phyloP scores from a whole-genome alignment of 2,329 filamentous ascomycete species.

The Exophiala oligosperma region DNA sequence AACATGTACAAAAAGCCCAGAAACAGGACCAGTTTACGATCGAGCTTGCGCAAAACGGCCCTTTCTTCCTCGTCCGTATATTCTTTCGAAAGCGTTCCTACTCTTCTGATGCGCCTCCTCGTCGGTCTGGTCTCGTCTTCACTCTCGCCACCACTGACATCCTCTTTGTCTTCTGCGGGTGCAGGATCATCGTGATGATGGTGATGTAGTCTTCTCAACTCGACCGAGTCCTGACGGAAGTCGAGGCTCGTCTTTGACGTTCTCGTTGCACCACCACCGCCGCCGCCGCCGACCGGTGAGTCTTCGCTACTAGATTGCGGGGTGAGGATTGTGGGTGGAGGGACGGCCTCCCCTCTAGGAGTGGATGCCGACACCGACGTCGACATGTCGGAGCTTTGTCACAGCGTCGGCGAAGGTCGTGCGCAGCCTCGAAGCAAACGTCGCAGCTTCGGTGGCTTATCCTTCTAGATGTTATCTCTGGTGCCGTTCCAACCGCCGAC shows the following conservation, averaged over 20 bases:
- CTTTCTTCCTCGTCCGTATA: constrained; percentile 69
- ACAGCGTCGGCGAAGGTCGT: too few relatives aligned
- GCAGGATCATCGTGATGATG: not conserved
- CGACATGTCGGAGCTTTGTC: too few relatives aligned
- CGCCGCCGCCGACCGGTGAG: not conserved
- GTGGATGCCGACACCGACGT: not conserved
- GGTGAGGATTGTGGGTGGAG: constrained; percentile 4
- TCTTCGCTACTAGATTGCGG: constrained; percentile 11
- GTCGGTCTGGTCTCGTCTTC: not conserved
- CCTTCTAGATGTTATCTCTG: not conserved
- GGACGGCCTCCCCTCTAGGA: not conserved
- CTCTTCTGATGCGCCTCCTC: constrained; percentile 9
- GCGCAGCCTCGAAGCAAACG: too few relatives aligned
- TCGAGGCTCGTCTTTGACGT: constrained; percentile 4
- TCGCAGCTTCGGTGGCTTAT: not conserved
- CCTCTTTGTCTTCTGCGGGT: too few relatives aligned
- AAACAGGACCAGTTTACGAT: constrained; percentile 75
- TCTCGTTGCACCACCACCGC: not conserved
- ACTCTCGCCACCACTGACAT: too few relatives aligned
- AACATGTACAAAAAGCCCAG: constrained; percentile 81
- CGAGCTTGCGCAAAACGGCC: constrained; percentile 71
- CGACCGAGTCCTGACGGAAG: constrained; percentile 3
- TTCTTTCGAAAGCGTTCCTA: constrained; percentile 52
- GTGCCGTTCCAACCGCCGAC: too few relatives aligned
- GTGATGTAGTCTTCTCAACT: constrained; percentile 17